These are phyloP conservation scores for Hemisphaericaspora subhashii DNA, from an alignment of 1,139 yeast genomes.

Conservation along the genomic window DNA sequence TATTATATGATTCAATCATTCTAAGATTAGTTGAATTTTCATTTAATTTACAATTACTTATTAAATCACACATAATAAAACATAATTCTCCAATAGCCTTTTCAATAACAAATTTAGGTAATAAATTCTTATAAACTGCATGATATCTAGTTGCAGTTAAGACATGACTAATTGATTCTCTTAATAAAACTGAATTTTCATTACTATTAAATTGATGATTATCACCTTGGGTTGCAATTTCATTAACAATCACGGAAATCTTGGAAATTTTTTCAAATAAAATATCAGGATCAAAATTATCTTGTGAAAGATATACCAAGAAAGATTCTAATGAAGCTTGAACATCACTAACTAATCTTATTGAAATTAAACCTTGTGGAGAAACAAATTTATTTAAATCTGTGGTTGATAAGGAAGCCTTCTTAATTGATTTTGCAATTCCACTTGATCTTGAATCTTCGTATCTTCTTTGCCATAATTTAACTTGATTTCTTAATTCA, in stretches of 20 bases:
- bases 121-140: slow-evolving; percentile 58
- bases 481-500: slow-evolving; percentile 32
- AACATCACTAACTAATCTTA: slow-evolving; percentile 44
- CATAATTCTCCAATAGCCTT: slow-evolving; percentile 77
- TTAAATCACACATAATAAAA: slow-evolving; percentile 70
- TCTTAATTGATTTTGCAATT: slow-evolving; percentile 23
- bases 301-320: slow-evolving; percentile 34
- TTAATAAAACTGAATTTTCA: slow-evolving; percentile 43
- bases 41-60: slow-evolving; percentile 54
- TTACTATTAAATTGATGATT: slow-evolving; percentile 32
- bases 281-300: slow-evolving; percentile 35
- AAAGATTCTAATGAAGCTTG: slow-evolving; percentile 50
- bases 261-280: slow-evolving; percentile 58
- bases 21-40: slow-evolving; percentile 20
- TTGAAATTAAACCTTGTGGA: slow-evolving; percentile 46
- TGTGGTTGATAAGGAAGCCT: slow-evolving; percentile 18
- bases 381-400: slow-evolving; percentile 34
- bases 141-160: slow-evolving; percentile 80
- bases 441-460: slow-evolving; percentile 40
- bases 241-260: slow-evolving; percentile 50
- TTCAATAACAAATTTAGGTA: slow-evolving; percentile 75
- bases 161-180: slow-evolving; percentile 73
- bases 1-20: slow-evolving; percentile 10
- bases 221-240: slow-evolving; percentile 48
- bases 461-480: slow-evolving; percentile 48